phyloP scores from a whole-genome alignment of 345 rosid genomes.

The Psidium friedrichsthalianum region DNA sequence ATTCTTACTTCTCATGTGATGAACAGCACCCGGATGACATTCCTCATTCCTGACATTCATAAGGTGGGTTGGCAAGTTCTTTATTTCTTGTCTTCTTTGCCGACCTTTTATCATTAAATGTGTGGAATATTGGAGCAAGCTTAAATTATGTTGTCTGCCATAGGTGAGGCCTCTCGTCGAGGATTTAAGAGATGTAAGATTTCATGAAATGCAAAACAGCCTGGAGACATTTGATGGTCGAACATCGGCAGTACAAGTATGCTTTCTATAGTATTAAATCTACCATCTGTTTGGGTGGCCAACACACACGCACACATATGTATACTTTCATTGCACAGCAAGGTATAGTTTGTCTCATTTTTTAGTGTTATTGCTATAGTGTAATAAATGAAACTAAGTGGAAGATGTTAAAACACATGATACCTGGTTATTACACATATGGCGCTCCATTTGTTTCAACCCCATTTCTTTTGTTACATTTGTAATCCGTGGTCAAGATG shows the following conservation, averaged over 20 bases:
- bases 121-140: neutral
- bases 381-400: neutral
- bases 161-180: constrained; percentile 82
- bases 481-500: neutral
- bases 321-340: neutral
- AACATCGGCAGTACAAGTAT: constrained; percentile 85
- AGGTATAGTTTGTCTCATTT: neutral
- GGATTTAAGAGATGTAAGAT: constrained; percentile 89
- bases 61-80: constrained; percentile 36
- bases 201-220: constrained; percentile 85
- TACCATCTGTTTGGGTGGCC: neutral
- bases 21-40: constrained; percentile 85
- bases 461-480: neutral
- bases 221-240: constrained; percentile 68
- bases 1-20: neutral
- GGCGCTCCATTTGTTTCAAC: neutral
- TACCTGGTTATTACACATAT: neutral
- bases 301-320: too few species aligned
- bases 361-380: neutral
- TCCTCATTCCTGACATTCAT: constrained; percentile 79
- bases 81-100: neutral
- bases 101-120: neutral
- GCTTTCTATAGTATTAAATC: constrained; percentile 1
- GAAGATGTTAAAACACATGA: neutral
- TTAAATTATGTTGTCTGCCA: neutral